A percentile compares a stretch with the other conserved stretches of the same genome.
Conservation (phyloP, 1,284 basidiomycete genomes). For the Lentinula novae-zelandiae region DNA sequence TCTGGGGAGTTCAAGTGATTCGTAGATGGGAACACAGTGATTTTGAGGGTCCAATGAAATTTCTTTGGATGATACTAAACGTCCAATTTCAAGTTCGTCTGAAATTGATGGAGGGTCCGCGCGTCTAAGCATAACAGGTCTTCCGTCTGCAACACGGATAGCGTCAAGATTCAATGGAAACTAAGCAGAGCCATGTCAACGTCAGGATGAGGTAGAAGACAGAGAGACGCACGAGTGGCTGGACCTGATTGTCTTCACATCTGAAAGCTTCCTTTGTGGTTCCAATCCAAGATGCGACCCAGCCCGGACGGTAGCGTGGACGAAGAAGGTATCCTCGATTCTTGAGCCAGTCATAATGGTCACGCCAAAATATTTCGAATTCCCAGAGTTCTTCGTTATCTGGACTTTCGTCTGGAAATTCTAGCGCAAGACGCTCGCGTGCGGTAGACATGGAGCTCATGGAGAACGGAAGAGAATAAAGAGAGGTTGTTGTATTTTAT, state of each 20-base stretch:
- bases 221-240: not conserved
- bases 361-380: slow-evolving; percentile 25
- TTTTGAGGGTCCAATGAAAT: slow-evolving; percentile 22
- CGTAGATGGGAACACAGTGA: slow-evolving; percentile 33
- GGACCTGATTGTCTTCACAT: slow-evolving; percentile 19
- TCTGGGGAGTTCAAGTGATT: slow-evolving; percentile 25
- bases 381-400: not conserved
- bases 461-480: not conserved
- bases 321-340: slow-evolving; percentile 32
- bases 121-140: slow-evolving; percentile 29
- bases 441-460: not conserved
- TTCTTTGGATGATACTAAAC: slow-evolving; percentile 19
- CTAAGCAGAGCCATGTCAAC: slow-evolving; percentile 13
- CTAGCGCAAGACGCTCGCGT: not conserved
- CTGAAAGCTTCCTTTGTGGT: slow-evolving; percentile 9
- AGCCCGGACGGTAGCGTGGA: slow-evolving; percentile 23
- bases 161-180: slow-evolving; percentile 29
- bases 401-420: not conserved
- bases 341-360: slow-evolving; percentile 25
- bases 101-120: slow-evolving; percentile 1
- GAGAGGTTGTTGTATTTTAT: no score
- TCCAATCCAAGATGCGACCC: no score
- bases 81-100: slow-evolving; percentile 18
- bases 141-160: slow-evolving; percentile 3
- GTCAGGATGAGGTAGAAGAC: not conserved